Conservation (phyloP, 2,329 filamentous ascomycete genomes). For the Parasarocladium wereldwijsianum region DNA sequence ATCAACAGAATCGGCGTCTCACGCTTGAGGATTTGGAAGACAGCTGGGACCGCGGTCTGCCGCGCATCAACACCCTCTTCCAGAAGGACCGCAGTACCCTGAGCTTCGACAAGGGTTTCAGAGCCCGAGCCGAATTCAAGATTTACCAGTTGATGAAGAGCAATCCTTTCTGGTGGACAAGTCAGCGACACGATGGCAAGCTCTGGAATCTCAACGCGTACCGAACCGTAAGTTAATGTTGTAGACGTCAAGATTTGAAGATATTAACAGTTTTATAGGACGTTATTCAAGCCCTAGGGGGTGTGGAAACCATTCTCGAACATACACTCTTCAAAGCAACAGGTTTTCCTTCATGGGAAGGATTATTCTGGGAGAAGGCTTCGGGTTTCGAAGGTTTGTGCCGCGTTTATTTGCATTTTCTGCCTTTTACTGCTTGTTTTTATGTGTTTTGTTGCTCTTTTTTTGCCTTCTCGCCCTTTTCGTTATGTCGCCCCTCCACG, state of each 20-base stretch:
- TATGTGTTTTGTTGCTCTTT: no score
- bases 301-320: conserved; percentile 95
- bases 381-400: no score
- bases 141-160: conserved; percentile 98
- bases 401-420: no score
- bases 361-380: conserved; percentile 75
- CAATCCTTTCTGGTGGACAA: conserved; percentile 99
- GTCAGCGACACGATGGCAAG: conserved; percentile 91
- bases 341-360: conserved; percentile 93
- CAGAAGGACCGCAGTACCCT: conserved; percentile 95
- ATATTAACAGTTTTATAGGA: no score
- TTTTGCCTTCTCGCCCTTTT: conserved; percentile 26
- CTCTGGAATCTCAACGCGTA: conserved; percentile 96
- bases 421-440: no score
- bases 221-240: no score
- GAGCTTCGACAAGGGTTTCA: conserved; percentile 97
- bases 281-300: conserved; percentile 88
- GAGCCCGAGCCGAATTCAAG: conserved; percentile 91
- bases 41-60: conserved; percentile 94
- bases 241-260: no score
- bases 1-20: conserved; percentile 88
- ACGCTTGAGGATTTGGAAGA: conserved; percentile 95
- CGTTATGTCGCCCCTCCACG: conserved; percentile 27
- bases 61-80: conserved; percentile 96
- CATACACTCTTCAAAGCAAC: conserved; percentile 96